Conservation (phyloP, 2,329 filamentous ascomycete species). For the Diplodia sapinea region DNA sequence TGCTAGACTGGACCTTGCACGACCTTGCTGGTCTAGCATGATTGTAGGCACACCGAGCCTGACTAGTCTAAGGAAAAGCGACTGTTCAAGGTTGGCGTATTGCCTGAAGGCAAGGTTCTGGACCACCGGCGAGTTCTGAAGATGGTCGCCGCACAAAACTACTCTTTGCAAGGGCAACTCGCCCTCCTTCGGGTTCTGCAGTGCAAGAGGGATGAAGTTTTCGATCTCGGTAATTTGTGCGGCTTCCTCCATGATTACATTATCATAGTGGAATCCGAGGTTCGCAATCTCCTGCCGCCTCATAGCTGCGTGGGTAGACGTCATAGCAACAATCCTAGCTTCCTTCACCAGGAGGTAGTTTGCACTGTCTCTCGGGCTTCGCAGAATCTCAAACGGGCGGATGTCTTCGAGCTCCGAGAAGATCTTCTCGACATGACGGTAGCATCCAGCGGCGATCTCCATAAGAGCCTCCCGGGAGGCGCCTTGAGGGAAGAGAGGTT, state of each 20-base stretch:
- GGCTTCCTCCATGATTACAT: slow-evolving; percentile 97
- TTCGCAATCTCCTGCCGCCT: slow-evolving; percentile 85
- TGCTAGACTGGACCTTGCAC: slow-evolving; percentile 84
- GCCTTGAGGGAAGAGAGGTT: slow-evolving; percentile 77
- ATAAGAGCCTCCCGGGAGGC: slow-evolving; percentile 70
- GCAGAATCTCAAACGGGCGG: slow-evolving; percentile 90
- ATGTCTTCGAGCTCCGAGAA: slow-evolving; percentile 93
- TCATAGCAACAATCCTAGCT: slow-evolving; percentile 98
- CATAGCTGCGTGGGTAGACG: slow-evolving; percentile 96
- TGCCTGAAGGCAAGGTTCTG: slow-evolving; percentile 93
- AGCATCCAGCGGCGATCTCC: slow-evolving; percentile 82
- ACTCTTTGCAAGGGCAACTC: slow-evolving; percentile 81
- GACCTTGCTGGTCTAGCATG: slow-evolving; percentile 89
- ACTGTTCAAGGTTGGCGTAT: slow-evolving; percentile 95
- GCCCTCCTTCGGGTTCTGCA: slow-evolving; percentile 79
- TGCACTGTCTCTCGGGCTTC: slow-evolving; percentile 86
- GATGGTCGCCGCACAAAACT: slow-evolving; percentile 91
- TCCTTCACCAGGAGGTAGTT: slow-evolving; percentile 96
- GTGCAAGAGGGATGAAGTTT: slow-evolving; percentile 91
- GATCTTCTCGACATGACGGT: slow-evolving; percentile 85
- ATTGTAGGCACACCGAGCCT: slow-evolving; percentile 91
- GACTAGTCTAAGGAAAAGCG: slow-evolving; percentile 87
- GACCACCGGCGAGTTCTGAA: slow-evolving; percentile 94
- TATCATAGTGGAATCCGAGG: slow-evolving; percentile 97
- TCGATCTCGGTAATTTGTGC: slow-evolving; percentile 98